Conservation (phyloP, 2,329 filamentous ascomycete species). For the Xylariales sp. region DNA sequence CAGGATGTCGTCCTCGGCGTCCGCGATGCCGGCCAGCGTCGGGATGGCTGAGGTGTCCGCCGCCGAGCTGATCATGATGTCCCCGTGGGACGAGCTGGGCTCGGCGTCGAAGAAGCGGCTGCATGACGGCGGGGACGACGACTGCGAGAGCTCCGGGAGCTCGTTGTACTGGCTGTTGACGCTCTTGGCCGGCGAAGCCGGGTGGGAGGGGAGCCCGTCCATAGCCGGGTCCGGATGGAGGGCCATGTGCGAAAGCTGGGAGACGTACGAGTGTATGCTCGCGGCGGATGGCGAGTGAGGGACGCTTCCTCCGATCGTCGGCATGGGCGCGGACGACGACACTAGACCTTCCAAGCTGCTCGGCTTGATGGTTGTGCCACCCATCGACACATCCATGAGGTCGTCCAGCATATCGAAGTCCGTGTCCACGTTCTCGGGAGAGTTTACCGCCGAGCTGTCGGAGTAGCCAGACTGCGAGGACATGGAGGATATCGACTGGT, state of each 20-base stretch:
- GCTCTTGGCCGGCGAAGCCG: slow-evolving; percentile 47
- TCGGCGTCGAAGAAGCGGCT: slow-evolving; percentile 44
- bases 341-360: slow-evolving; percentile 26
- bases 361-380: slow-evolving; percentile 31
- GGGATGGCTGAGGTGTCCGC: slow-evolving; percentile 24
- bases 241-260: slow-evolving; percentile 29
- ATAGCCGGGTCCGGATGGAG: slow-evolving; percentile 13
- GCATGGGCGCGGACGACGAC: slow-evolving; percentile 36
- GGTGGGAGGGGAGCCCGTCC: slow-evolving; percentile 18
- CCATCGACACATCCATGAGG: slow-evolving; percentile 40
- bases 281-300: slow-evolving; percentile 41
- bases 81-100: slow-evolving; percentile 27
- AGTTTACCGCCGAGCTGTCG: slow-evolving; percentile 51
- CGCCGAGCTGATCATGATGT: slow-evolving; percentile 26
- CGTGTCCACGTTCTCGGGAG: slow-evolving; percentile 34
- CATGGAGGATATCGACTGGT: slow-evolving; percentile 43
- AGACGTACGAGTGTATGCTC: slow-evolving; percentile 42
- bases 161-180: slow-evolving; percentile 49
- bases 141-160: slow-evolving; percentile 57
- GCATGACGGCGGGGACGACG: slow-evolving; percentile 44
- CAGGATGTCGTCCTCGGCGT: slow-evolving; percentile 41
- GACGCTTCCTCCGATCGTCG: slow-evolving; percentile 20
- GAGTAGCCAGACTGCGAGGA: slow-evolving; percentile 54
- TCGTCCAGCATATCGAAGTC: slow-evolving; percentile 44
- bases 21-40: slow-evolving; percentile 18